Evolutionary conservation across 805 yeast genomes (phyloP).

Genomic region (Myxozyma vanderwaltii): DNA sequence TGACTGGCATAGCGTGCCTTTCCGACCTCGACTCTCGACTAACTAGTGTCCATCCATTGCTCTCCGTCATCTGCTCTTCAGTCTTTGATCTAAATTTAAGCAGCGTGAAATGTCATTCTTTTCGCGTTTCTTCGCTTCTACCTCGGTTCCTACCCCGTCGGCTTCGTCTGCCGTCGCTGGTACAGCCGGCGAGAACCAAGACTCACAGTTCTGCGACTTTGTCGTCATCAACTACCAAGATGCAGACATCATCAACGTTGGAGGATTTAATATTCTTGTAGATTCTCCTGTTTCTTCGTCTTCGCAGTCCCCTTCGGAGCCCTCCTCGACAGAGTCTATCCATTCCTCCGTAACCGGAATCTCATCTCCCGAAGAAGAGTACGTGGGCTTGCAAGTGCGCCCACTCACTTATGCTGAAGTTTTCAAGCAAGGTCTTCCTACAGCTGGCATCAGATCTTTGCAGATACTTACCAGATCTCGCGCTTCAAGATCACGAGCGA

Average conservation of each 20-base stretch:
- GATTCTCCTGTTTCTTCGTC: neutral
- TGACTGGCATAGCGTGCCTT: neutral
- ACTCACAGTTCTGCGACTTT: conserved; percentile 11
- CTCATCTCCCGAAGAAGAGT: conserved; percentile 13
- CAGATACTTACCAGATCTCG: neutral
- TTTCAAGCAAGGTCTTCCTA: conserved; percentile 10
- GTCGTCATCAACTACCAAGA: conserved; percentile 13
- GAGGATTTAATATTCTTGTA: neutral
- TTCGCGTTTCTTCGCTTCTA: conserved; percentile 4
- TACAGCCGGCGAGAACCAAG: neutral
- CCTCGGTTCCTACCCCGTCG: conserved; percentile 1
- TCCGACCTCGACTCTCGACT: neutral
- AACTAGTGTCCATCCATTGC: too few species aligned
- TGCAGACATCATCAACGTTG: conserved; percentile 15
- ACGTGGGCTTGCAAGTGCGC: conserved; percentile 19
- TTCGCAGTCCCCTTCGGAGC: neutral
- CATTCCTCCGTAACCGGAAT: neutral
- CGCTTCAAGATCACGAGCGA: neutral
- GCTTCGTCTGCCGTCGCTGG: neutral
- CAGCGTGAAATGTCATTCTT: conserved; percentile 8
- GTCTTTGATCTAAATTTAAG: neutral
- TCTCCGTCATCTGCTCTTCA: too few species aligned
- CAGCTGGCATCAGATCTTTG: neutral
- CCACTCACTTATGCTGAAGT: conserved; percentile 26
- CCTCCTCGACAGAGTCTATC: neutral